phyloP scores from a whole-genome alignment of 176 grass and related monocot genomes.

The Hsuehochloa calcarea region DNA sequence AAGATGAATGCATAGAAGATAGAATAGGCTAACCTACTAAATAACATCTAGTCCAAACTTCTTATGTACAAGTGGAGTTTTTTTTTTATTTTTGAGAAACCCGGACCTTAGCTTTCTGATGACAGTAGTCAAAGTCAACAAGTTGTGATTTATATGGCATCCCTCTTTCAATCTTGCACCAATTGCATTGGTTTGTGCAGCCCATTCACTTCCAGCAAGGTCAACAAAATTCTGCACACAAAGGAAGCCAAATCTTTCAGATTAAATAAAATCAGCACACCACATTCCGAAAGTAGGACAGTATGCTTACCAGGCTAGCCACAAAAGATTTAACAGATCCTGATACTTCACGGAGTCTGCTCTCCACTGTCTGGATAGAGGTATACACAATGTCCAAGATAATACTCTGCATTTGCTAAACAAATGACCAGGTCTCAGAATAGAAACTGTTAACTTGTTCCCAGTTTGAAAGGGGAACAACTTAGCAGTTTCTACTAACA shows the following conservation, averaged over 20 bases:
- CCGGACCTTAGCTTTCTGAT: slow-evolving; percentile 92
- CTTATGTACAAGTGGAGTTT: not conserved
- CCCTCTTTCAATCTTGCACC: slow-evolving; percentile 89
- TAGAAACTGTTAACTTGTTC: not conserved
- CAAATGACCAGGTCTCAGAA: not conserved
- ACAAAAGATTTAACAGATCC: slow-evolving; percentile 90
- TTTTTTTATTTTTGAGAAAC: not conserved
- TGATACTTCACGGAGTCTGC: slow-evolving; percentile 68
- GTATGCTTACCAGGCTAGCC: slow-evolving; percentile 76
- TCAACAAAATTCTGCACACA: slow-evolving; percentile 91
- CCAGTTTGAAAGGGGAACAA: not conserved
- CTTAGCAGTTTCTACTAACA: not conserved
- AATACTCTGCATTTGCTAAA: not conserved
- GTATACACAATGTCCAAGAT: slow-evolving; percentile 20
- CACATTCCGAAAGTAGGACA: not conserved
- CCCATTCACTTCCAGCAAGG: slow-evolving; percentile 95
- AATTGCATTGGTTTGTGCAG: slow-evolving; percentile 90
- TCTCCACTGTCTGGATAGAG: slow-evolving; percentile 69
- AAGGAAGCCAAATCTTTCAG: slow-evolving; percentile 16
- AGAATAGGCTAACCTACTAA: not conserved
- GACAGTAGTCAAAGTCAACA: slow-evolving; percentile 89
- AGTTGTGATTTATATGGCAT: slow-evolving; percentile 91
- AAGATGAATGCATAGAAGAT: not conserved
- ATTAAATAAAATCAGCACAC: slow-evolving; percentile 26
- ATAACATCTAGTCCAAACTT: slow-evolving; percentile 3